phyloP scores from a whole-genome alignment of 1,139 yeast species.

The Hyphopichia buzzinii region DNA sequence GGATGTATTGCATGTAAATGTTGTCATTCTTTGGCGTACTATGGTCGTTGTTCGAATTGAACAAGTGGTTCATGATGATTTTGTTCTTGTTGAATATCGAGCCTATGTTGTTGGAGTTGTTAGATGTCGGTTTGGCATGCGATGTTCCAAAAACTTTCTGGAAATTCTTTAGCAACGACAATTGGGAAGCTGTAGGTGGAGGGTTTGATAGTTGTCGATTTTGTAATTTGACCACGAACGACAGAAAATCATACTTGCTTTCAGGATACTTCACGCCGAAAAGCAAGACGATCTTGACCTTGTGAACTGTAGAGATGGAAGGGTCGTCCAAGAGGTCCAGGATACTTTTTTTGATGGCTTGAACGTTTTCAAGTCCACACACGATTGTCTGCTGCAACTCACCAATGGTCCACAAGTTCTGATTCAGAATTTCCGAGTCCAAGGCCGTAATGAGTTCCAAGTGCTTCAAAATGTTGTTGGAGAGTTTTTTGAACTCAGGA shows the following conservation, averaged over 20 bases:
- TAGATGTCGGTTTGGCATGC: constrained; percentile 3
- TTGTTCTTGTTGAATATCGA: constrained; percentile 25
- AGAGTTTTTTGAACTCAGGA: constrained; percentile 87
- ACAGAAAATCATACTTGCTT: constrained; percentile 21
- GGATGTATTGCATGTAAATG: constrained; percentile 67
- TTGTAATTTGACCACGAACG: constrained; percentile 25
- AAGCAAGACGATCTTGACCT: constrained; percentile 57
- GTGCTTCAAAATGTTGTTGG: constrained; percentile 90
- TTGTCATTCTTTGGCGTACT: constrained; percentile 38
- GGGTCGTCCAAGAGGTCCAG: constrained; percentile 25
- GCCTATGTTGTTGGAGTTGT: constrained; percentile 21
- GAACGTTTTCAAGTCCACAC: constrained; percentile 50
- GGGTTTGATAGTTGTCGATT: constrained; percentile 29
- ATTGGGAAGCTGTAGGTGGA: constrained; percentile 33
- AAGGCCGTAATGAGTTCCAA: constrained; percentile 86
- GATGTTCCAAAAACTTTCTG: constrained; percentile 19
- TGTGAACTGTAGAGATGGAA: constrained; percentile 26
- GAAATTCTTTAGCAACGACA: constrained; percentile 32
- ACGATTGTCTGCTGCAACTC: constrained; percentile 87
- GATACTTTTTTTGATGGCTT: constrained; percentile 24
- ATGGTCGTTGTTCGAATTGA: constrained; percentile 21
- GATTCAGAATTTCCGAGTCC: constrained; percentile 60
- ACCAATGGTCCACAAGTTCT: constrained; percentile 77
- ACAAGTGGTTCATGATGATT: constrained; percentile 24
- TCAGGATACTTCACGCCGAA: constrained; percentile 65